Conservation (phyloP, 768 basidiomycete species). For the Phylloporus rhodoxanthus region DNA sequence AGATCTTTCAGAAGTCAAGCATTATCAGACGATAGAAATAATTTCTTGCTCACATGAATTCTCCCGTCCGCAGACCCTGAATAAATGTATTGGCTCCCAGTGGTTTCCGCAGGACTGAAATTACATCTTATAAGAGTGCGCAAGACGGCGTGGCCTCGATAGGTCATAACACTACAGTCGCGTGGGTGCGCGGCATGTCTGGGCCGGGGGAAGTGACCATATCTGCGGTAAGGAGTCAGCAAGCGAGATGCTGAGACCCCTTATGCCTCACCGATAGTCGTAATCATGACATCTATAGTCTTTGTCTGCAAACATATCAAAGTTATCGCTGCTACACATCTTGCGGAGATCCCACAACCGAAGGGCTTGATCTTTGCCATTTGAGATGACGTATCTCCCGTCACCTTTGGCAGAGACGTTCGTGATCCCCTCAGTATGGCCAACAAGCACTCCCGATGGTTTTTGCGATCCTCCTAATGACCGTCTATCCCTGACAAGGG, state of each 20-base stretch:
- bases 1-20: constrained; percentile 53
- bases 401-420: constrained; percentile 95
- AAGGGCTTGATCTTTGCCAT: constrained; percentile 92
- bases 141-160: constrained; percentile 84
- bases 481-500: constrained; percentile 42
- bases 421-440: constrained; percentile 94
- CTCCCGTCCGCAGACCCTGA: constrained; percentile 84
- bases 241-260: background rate
- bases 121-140: constrained; percentile 93
- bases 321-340: constrained; percentile 75
- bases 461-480: constrained; percentile 47
- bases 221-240: constrained; percentile 35
- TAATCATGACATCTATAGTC: constrained; percentile 56
- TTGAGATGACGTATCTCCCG: constrained; percentile 90
- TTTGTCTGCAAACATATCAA: constrained; percentile 45
- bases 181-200: constrained; percentile 63
- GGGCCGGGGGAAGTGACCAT: constrained; percentile 61
- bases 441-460: constrained; percentile 89
- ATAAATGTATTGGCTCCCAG: constrained; percentile 90
- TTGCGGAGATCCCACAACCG: constrained; percentile 92
- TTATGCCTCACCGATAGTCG: constrained; percentile 71
- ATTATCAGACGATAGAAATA: constrained; percentile 1
- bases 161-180: constrained; percentile 95
- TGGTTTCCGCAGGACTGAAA: constrained; percentile 90
- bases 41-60: constrained; percentile 58